phyloP scores from a whole-genome alignment of 192 early-diverging fungal species.

The Dimargaris cristalligena region DNA sequence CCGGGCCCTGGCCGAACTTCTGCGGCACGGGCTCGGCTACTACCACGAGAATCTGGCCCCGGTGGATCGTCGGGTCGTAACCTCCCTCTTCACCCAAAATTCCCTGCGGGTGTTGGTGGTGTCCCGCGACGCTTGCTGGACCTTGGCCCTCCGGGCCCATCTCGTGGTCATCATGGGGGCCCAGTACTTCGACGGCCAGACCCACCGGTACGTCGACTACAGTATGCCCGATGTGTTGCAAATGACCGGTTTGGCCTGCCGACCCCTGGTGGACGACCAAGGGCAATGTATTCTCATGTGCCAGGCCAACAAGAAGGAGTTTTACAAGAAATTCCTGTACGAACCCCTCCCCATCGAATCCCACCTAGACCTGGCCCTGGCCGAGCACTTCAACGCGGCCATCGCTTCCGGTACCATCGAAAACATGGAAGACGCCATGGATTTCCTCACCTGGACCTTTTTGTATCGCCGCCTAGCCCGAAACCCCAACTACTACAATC shows the following conservation, averaged over 20 bases:
- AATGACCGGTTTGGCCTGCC: slow-evolving; percentile 92
- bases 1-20: slow-evolving; percentile 43
- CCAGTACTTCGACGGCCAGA: slow-evolving; percentile 83
- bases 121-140: slow-evolving; percentile 84
- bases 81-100: slow-evolving; percentile 50
- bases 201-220: slow-evolving; percentile 93
- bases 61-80: slow-evolving; percentile 54
- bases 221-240: slow-evolving; percentile 88
- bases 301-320: slow-evolving; percentile 82
- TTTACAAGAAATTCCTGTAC: slow-evolving; percentile 94
- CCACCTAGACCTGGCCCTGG: slow-evolving; percentile 81
- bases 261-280: slow-evolving; percentile 39
- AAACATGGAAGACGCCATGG: slow-evolving; percentile 96
- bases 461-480: slow-evolving; percentile 87
- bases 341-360: slow-evolving; percentile 94
- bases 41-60: slow-evolving; percentile 80
- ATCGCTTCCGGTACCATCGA: slow-evolving; percentile 87
- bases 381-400: slow-evolving; percentile 96
- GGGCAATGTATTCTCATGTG: slow-evolving; percentile 88
- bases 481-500: slow-evolving; percentile 94
- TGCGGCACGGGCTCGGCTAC: slow-evolving; percentile 72
- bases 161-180: slow-evolving; percentile 90
- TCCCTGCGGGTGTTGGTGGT: slow-evolving; percentile 84
- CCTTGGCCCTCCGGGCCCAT: slow-evolving; percentile 61
- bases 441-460: slow-evolving; percentile 98